A percentile compares a stretch with the other conserved stretches of the same genome.
These are phyloP conservation scores for Fusarium heterosporum DNA, from an alignment of 2,329 filamentous ascomycete genomes.

Conservation along the genomic window DNA sequence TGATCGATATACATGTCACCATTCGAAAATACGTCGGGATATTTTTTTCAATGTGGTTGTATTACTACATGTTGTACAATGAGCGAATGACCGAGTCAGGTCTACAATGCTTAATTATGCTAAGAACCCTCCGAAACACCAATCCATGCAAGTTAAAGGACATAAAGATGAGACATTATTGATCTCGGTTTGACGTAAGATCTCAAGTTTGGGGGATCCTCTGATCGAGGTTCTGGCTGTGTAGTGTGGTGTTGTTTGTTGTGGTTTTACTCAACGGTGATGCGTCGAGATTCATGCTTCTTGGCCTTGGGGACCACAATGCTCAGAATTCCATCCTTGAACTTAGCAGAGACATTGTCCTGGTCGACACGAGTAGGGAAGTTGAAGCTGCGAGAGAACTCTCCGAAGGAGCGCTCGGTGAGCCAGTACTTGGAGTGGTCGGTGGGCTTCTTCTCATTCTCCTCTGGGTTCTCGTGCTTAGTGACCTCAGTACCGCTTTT, in stretches of 20 bases:
- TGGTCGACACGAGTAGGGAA: constrained; percentile 74
- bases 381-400: constrained; percentile 75
- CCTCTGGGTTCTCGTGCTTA: constrained; percentile 44
- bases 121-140: constrained; percentile 35
- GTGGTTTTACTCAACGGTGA: constrained; percentile 61
- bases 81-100: constrained; percentile 32
- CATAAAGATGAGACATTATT: constrained; percentile 9
- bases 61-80: constrained; percentile 37
- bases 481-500: constrained; percentile 41
- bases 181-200: not conserved
- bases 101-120: constrained; percentile 16
- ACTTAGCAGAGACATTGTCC: constrained; percentile 68
- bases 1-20: not conserved
- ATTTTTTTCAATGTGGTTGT: constrained; percentile 3
- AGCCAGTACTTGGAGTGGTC: constrained; percentile 76
- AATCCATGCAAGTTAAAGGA: constrained; percentile 30
- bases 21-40: not conserved
- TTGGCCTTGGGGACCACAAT: constrained; percentile 75
- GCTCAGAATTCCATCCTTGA: constrained; percentile 74
- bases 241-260: not conserved
- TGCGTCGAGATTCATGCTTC: constrained; percentile 67
- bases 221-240: not conserved
- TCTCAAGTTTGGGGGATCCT: not conserved
- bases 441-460: constrained; percentile 49
- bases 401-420: constrained; percentile 72